Base-by-base conservation (phyloP, 2,329 filamentous ascomycete genomes). In the Cladobotryum mycophilum region DNA sequence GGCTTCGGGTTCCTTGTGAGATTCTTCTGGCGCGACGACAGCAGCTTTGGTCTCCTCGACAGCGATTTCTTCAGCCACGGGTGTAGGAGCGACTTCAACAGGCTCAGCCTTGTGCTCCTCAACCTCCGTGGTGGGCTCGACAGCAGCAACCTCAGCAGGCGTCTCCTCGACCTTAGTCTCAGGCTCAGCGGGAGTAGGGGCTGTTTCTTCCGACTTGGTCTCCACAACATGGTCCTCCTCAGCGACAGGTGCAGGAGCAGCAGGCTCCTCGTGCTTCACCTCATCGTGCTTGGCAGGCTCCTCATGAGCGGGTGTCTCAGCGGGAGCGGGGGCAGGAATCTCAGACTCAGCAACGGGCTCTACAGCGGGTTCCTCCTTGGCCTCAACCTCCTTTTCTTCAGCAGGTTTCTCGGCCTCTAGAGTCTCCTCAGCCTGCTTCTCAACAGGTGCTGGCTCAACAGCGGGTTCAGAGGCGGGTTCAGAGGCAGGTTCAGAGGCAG, bases 401-500 rank as follows among this genome's bases (percentile, higher is more conserved):
- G 41, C 5, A 41, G 40, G 13, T 15, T 15, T 8, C 41, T 43
- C 41, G 8, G 18, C n/a, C 17, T 49, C 36, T 41, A 17, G n/a
- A 12, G 41, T 47, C 37, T 35, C 35, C 33, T 53, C 46, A 35
- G 36, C 20, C 4, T 17, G 35, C 14, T 45, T 25, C 13, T 8
- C 41, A 14, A 18, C 41, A 7, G 41, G 8, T 14, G 6, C 17
- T 17, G 47, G 35, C 22, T 47, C 40, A 30, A 47, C 15, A 40
- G 20, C 48, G 14, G 37, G n/a, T 40, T 50, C 37, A 11, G 44
- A 36, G 9, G 35, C 36, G 34, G 50, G 51, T 40, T 50, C 37
- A 12, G 44, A 33, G 12, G 35, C 36, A 34, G 50, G 49, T 22
- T 49, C 54, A 30, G 25, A 44, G 50, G 20, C 41, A 52, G 40